Base-by-base conservation (phyloP, 345 rosid genomes). In the Lepidium africanum region DNA sequence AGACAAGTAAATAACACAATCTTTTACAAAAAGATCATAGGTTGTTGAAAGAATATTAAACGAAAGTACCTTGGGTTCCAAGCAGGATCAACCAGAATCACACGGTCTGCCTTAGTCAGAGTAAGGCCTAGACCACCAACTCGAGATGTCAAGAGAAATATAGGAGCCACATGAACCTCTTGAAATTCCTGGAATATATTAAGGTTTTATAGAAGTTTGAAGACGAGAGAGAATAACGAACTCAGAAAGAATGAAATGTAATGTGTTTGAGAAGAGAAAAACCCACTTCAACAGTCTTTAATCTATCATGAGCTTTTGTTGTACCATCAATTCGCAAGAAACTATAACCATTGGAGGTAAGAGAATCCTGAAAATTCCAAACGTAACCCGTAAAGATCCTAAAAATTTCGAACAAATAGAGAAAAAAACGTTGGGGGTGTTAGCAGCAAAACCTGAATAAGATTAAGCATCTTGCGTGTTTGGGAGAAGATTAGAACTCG, bases 41-140 rank as follows among this genome's bases (percentile, higher is more conserved):
- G 23, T 21, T 21, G 23, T 21, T 21, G 23, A 21, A 21, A 21
- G 23, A 21, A 21, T 21, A 21, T 21, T 21, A 1, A 21, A 21
- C 23, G 23, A 42, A 54, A 40, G 52, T 63, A 92, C 98, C 98
- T 92, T 25, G 98, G 98, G 59, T 92, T 92, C 98, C 98, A 92
- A 51, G 98, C 98, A 74, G 98, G 96, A 80, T 92, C 98, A 43
- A 90, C 96, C 64, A 88, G 96, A 78, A 92, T 94, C 41, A 94
- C 99, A 38, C 96, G 99, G 64, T 94, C 99, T 30, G 99, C 99
- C 75, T 85, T 89, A 42, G 97, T 94, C 49, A 94, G 89, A 14
- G 99, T 94, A 49, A 94, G 99, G 73, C 99, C 99, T 15, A 94
- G 92, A 65, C 99, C 99, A 52, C 99, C 99, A 71, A 94, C 99